Evolutionary conservation across 2,329 filamentous ascomycete species (phyloP), one percentile per base, ranked within the genome.

Genomic region (Cordyceps cateniannulata): DNA sequence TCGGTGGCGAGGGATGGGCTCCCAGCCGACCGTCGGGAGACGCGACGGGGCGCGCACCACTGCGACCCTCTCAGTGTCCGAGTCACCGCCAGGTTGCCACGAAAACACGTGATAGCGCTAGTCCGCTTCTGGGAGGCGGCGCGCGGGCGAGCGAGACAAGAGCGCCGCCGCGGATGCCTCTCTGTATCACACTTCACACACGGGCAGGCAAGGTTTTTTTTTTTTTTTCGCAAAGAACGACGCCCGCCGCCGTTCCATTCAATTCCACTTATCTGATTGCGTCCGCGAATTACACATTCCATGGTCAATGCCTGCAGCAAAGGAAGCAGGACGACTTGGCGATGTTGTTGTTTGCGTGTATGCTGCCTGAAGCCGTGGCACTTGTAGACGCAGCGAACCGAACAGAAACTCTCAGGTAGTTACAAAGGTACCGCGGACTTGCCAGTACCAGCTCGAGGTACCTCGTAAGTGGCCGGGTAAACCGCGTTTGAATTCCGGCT

Each of bases 1-100:
- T 24, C 52, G 59, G 16, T 62, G 65, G 72, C 63, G 62, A 70
- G 71, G 10, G 73, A 70, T 74, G 75, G 72, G 66, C 71, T 72
- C 69, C 67, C 66, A 69, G 71, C 72, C 75, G 66, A 73, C 75
- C 69, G 69, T 67, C 66, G 73, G 73, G 70, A 74, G 73, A 77
- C 76, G 76, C 76, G 76, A 74, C 72, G 51, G 69, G 72, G 70
- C 73, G 73, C 73, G 73, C 71, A 71, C 63, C 69, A 70, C 72
- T 68, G 71, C 69, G 71, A 70, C 67, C 66, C 67, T 66, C 66
- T 65, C 69, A 70, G 67, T 57, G 63, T 65, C 69, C 64, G 63
- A 63, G 67, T 65, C 65, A 63, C 68, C 73, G 71, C 75, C 73
- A 77, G 69, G 69, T 72, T 69, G 67, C 68, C 76, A 72, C 76